Base-by-base conservation (phyloP, 2,329 filamentous ascomycete species). In the Torrubiella hemipterigena region DNA sequence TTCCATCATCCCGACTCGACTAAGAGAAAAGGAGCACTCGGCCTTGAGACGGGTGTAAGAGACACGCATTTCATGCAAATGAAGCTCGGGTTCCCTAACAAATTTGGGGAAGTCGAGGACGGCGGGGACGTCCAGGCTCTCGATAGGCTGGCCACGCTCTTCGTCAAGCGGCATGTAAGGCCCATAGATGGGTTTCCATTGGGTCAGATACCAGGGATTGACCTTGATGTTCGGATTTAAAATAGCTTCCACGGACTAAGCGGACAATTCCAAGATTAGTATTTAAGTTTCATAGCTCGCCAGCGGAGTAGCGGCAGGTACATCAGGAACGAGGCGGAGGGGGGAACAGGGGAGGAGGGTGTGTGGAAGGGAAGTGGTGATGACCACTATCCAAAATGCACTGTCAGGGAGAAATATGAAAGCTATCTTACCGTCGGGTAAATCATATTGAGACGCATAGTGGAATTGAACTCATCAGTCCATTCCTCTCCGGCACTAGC, bases 351-450 rank as follows among this genome's bases (percentile, higher is more conserved):
- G n/a, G n/a, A n/a, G n/a, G n/a, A n/a, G n/a, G n/a, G n/a, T n/a
- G n/a, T n/a, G n/a, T n/a, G n/a, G n/a, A n/a, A n/a, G n/a, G n/a
- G n/a, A n/a, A n/a, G n/a, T n/a, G n/a, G n/a, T n/a, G n/a, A n/a
- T n/a, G n/a, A n/a, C n/a, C n/a, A n/a, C n/a, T n/a, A n/a, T n/a
- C n/a, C n/a, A n/a, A n/a, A n/a, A n/a, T n/a, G n/a, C n/a, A n/a
- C n/a, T 6, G 14, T 32, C 30, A 29, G 33, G 17, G 9, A 20
- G 25, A 20, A 14, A 4, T 21, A 17, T 5, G 7, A 10, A 8
- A 1, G 23, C 6, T n/a, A 14, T 16, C 50, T 13, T 46, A 58
- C 54, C 3, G 54, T 50, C 15, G 52, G 46, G 1, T 55, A 30
- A 16, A 42, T 44, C 7, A 57, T 41, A 0, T 53, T 51, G 4